These are phyloP conservation scores for Globisporangium sylvaticum DNA, from an alignment of 352 stramenopile species.

Conservation along the genomic window DNA sequence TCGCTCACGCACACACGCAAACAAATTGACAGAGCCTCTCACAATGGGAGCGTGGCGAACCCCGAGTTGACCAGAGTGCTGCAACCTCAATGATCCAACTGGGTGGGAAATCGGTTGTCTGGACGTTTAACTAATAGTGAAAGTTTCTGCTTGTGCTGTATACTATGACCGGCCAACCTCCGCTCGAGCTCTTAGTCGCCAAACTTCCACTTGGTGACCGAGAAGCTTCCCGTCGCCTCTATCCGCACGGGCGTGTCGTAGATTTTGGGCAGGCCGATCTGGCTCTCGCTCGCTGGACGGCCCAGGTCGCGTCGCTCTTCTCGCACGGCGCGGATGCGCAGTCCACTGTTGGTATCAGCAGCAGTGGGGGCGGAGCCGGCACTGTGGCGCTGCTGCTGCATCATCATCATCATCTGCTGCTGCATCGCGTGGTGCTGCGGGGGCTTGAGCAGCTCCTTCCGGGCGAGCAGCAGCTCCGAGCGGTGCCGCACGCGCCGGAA, in stretches of 20 bases:
- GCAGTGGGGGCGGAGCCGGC: background rate
- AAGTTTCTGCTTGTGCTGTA: background rate
- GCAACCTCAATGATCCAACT: too few species aligned
- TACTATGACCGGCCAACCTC: background rate
- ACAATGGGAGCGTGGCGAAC: too few species aligned
- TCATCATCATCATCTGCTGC: slow-evolving; percentile 22
- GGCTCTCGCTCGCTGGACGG: slow-evolving; percentile 26
- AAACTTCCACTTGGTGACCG: slow-evolving; percentile 37
- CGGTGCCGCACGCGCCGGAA: slow-evolving; percentile 49
- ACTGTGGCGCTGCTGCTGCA: slow-evolving; percentile 1
- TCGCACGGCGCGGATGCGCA: slow-evolving; percentile 13
- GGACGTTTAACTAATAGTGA: too few species aligned
- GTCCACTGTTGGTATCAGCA: background rate
- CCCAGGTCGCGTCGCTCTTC: slow-evolving; percentile 20
- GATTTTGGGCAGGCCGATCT: slow-evolving; percentile 30
- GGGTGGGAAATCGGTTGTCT: too few species aligned
- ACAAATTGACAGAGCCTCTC: too few species aligned
- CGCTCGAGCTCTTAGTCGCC: slow-evolving; percentile 1
- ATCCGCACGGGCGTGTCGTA: slow-evolving; percentile 33
- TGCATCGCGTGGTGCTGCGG: slow-evolving; percentile 11
- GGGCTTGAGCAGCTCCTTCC: slow-evolving; percentile 51
- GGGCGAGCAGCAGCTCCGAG: slow-evolving; percentile 43
- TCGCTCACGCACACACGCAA: too few species aligned
- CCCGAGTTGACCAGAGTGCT: background rate
- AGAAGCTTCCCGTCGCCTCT: slow-evolving; percentile 32